Percentiles rank a stretch among this genome's conserved stretches.
Conservation (phyloP, 306 rosid species). For the Morella rubra region DNA sequence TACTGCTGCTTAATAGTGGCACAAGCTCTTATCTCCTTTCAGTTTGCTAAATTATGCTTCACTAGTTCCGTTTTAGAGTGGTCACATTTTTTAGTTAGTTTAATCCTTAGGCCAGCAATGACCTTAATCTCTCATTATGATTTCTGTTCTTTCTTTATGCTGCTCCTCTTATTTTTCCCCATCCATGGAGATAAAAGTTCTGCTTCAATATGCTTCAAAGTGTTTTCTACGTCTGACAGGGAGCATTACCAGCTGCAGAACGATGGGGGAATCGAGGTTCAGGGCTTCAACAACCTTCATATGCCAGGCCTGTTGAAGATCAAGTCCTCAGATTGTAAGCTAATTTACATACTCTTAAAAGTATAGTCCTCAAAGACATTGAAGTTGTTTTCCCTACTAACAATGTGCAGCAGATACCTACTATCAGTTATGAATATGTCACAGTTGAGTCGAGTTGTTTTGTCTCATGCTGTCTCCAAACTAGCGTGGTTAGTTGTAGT, state of each 20-base stretch:
- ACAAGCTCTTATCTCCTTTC: background rate
- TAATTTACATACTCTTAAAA: background rate
- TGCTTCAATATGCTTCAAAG: constrained; percentile 15
- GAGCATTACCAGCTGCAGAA: constrained; percentile 45
- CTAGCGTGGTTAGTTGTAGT: background rate
- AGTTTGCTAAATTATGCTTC: constrained; percentile 1
- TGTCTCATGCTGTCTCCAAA: background rate
- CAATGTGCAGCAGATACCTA: constrained; percentile 5
- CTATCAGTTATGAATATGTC: background rate
- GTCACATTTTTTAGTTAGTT: background rate
- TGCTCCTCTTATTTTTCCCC: constrained; percentile 6
- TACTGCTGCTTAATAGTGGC: constrained; percentile 4
- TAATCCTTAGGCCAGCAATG: constrained; percentile 5
- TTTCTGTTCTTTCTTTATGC: constrained; percentile 12
- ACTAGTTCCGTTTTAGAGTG: background rate
- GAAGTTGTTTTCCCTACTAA: background rate
- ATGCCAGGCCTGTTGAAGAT: constrained; percentile 55
- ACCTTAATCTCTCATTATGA: constrained; percentile 18
- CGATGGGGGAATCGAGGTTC: constrained; percentile 45
- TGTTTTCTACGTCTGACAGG: constrained; percentile 48
- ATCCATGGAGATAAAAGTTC: constrained; percentile 23
- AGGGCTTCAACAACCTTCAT: constrained; percentile 53
- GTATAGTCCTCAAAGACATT: constrained; percentile 7
- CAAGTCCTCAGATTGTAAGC: constrained; percentile 59
- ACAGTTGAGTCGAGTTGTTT: constrained; percentile 1